These are phyloP conservation scores for Aspergillus tamarii DNA, from an alignment of 2,329 filamentous ascomycete genomes.

Conservation along the genomic window DNA sequence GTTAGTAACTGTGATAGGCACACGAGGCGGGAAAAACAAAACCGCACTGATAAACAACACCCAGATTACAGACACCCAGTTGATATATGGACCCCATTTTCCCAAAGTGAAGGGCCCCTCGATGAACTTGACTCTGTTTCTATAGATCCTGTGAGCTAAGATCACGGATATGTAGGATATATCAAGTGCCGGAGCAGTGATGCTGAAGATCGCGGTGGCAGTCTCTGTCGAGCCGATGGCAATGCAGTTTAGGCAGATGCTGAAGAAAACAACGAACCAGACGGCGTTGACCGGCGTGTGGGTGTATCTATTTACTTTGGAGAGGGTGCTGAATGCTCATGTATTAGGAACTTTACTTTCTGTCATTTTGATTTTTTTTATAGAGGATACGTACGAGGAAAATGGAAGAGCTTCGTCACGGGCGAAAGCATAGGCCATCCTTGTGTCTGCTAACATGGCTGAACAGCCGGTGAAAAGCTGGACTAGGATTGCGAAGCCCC, in stretches of 20 bases:
- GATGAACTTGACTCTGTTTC: conserved; percentile 55
- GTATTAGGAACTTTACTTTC: neutral
- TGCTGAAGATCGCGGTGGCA: conserved; percentile 54
- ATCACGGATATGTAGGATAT: conserved; percentile 64
- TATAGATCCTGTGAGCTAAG: conserved; percentile 59
- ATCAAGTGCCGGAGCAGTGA: conserved; percentile 57
- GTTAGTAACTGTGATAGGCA: conserved; percentile 53
- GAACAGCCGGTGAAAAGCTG: conserved; percentile 68
- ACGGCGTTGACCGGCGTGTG: conserved; percentile 65
- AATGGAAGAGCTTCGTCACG: conserved; percentile 65
- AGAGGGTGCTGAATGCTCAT: conserved; percentile 48
- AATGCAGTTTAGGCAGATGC: conserved; percentile 54
- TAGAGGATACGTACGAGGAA: conserved; percentile 49
- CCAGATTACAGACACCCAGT: conserved; percentile 62
- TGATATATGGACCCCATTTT: conserved; percentile 58
- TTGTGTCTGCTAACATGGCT: conserved; percentile 65
- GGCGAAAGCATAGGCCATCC: conserved; percentile 65
- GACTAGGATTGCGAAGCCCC: conserved; percentile 64
- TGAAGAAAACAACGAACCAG: conserved; percentile 65
- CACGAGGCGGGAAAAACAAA: conserved; percentile 57
- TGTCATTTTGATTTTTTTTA: too few relatives aligned
- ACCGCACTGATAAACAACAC: conserved; percentile 65
- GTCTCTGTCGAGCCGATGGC: conserved; percentile 49
- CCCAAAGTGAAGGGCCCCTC: conserved; percentile 63
- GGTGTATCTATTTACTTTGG: conserved; percentile 56